Percentiles rank a stretch among this genome's conserved stretches.
Evolutionary conservation across 169 alveolate genomes (phyloP).

Genomic region (Plasmodium relictum): DNA sequence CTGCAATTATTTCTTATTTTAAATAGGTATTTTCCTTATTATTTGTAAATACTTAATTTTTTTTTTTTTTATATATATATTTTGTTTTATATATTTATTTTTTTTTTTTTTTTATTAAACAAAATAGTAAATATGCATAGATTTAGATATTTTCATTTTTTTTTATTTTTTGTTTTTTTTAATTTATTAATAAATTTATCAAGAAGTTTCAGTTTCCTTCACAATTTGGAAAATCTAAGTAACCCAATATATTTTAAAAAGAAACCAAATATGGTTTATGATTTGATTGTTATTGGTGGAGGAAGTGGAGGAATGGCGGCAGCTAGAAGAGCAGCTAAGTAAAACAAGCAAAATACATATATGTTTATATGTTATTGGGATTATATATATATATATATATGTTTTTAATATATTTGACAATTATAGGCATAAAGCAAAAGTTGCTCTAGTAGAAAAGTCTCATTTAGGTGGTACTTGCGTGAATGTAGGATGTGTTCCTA

Average conservation of each 20-base stretch:
- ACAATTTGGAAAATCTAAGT: conserved; percentile 22
- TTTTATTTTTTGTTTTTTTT: conserved; percentile 32
- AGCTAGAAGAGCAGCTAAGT: conserved; percentile 84
- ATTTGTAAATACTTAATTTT: not conserved
- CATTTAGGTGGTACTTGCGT: conserved; percentile 96
- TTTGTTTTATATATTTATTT: not conserved
- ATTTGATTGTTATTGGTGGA: conserved; percentile 90
- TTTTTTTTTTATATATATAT: not conserved
- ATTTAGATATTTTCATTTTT: conserved; percentile 20
- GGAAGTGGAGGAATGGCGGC: conserved; percentile 91
- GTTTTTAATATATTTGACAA: not conserved
- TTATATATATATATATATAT: not conserved
- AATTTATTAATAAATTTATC: conserved; percentile 26
- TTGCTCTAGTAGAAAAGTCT: conserved; percentile 89
- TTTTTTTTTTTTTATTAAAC: not conserved
- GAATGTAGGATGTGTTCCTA: conserved; percentile 97
- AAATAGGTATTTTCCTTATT: too few relatives aligned
- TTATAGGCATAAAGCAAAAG: conserved; percentile 84
- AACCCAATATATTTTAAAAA: conserved; percentile 42
- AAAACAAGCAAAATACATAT: not conserved
- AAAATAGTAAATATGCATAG: conserved; percentile 21
- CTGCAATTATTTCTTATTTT: too few relatives aligned
- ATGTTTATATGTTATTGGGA: not conserved
- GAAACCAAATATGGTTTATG: conserved; percentile 77
- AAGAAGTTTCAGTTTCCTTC: conserved; percentile 46